Evolutionary conservation across 495 filamentous ascomycete genomes (phyloP), one percentile per base, ranked within the genome.

Genomic region (Xeromyces bisporus): DNA sequence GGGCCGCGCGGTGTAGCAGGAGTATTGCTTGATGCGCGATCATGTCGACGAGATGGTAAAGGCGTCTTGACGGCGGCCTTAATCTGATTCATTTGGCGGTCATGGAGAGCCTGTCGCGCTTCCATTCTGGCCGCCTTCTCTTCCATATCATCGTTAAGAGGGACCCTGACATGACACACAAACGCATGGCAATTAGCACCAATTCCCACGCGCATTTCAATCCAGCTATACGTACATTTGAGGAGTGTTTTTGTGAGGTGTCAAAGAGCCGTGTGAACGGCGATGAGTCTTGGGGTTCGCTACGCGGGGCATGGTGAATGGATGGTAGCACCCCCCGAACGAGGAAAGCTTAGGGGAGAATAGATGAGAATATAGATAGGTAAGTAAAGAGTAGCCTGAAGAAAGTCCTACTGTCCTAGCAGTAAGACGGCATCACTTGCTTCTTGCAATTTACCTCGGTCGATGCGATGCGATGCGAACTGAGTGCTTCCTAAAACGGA

Each of bases 41-140:
- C 62, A 50, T 73, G 62, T 49, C 75, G 78, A 41, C 84, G 77
- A 27, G 52, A 48, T 4, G 59, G 59, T 52, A 73, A 71, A 9
- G 89, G 89, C 7, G 89, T 86, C 39, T 64, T 64, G 20, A 84
- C 87, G 17, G 89, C 89, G 14, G 83, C 80, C 48, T 79, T 78
- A 34, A 96, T 74, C 49, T 91, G 75, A 52, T 85, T 83, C 67
- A 86, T 80, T 47, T 96, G 91, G 34, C 77, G 73, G 48, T 91
- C 79, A 52, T 94, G 81, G 23, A 80, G 71, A 25, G 81, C 83
- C 46, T 86, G 82, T 41, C 89, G 73, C 33, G 81, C 80, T 45
- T 92, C 82, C 42, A 84, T 63, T 17, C 91, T 77, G 43, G 77
- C 75, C 21, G 83, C 83, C 55, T 92, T 94, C 52, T 99, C 89